Evolutionary conservation across 768 basidiomycete species (phyloP), one percentile per base, ranked within the genome.

Genomic region (Jaapia argillacea): DNA sequence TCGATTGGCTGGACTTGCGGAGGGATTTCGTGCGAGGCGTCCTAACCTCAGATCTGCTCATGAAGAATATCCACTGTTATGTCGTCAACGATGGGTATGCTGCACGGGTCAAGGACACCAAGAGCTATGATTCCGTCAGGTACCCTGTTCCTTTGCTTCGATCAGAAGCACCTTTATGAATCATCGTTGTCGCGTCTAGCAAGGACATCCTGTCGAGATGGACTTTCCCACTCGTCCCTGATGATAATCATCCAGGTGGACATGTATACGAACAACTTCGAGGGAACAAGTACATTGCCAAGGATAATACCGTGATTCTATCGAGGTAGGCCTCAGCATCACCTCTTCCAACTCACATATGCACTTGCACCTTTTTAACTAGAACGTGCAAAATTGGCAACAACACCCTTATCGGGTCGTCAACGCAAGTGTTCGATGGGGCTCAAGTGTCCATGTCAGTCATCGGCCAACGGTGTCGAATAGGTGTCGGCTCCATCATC

Each of bases 181-280:
- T n/a, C n/a, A n/a, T n/a, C n/a, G 16, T 39, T 25, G 35, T 23
- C 23, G 14, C 24, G 2, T 40, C 33, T 27, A 94, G 92, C 66
- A 88, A 90, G 61, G 92, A 97, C 54, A 89, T 99, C 40, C 64
- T 98, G 24, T 77, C 89, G 36, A 72, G 96, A 51, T 92, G 91
- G 86, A 87, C 89, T 4, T 98, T 94, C 66, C 96, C 96, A 2
- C 68, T 98, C 6, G 91, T 92, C 4, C 94, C 94, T 6, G 96
- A 97, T 58, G 81, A 93, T 58, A 89, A 92, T 60, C 77, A 92
- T 53, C 91, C 90, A 2, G 75, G 81, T 12, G 81, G 81, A 4
- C 79, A 85, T 45, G 57, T 70, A 27, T 98, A 97, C 58, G 88
- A 94, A 56, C 81, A 92, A 55, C 73, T 83, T 26, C 76, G 85